Percentiles rank a stretch among this genome's conserved stretches.
These are phyloP conservation scores for Liquidambar formosana DNA, from an alignment of 164 flowering plant genomes.

Conservation along the genomic window DNA sequence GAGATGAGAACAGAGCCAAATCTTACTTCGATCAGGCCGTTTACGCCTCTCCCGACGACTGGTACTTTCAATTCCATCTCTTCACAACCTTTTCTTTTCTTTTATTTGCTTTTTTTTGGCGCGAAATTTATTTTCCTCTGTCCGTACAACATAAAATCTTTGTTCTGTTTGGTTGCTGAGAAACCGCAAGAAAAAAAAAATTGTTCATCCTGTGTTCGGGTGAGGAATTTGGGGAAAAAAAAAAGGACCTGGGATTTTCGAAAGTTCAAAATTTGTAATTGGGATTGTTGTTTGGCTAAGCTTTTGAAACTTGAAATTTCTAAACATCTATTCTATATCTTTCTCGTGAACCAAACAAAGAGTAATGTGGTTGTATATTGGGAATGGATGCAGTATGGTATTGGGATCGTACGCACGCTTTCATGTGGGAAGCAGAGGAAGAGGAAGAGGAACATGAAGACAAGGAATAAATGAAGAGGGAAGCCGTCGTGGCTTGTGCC, in stretches of 20 bases:
- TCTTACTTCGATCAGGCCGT: slow-evolving; percentile 70
- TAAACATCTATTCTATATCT: too few relatives aligned
- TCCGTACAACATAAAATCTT: not conserved
- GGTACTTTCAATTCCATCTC: slow-evolving; percentile 32
- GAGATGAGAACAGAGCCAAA: slow-evolving; percentile 59
- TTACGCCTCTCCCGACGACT: slow-evolving; percentile 63
- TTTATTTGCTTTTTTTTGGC: not conserved
- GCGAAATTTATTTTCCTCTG: not conserved
- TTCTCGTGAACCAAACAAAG: not conserved
- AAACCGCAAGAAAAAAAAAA: not conserved
- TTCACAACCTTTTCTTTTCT: too few relatives aligned
- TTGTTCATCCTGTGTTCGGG: too few relatives aligned
- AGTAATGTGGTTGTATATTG: not conserved
- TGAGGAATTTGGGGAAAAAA: too few relatives aligned
- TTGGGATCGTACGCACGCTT: slow-evolving; percentile 58
- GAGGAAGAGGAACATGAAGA: slow-evolving; percentile 52
- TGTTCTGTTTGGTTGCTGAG: not conserved
- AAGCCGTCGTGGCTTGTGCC: not conserved
- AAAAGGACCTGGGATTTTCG: too few relatives aligned
- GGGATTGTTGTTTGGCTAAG: too few relatives aligned
- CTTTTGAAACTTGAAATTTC: too few relatives aligned
- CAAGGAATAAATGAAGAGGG: slow-evolving; percentile 13
- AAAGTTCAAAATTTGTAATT: too few relatives aligned
- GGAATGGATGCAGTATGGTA: slow-evolving; percentile 38
- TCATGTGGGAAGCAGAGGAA: slow-evolving; percentile 61